Base-by-base conservation (phyloP, 2,329 filamentous ascomycete genomes). In the Sporothrix luriei region DNA sequence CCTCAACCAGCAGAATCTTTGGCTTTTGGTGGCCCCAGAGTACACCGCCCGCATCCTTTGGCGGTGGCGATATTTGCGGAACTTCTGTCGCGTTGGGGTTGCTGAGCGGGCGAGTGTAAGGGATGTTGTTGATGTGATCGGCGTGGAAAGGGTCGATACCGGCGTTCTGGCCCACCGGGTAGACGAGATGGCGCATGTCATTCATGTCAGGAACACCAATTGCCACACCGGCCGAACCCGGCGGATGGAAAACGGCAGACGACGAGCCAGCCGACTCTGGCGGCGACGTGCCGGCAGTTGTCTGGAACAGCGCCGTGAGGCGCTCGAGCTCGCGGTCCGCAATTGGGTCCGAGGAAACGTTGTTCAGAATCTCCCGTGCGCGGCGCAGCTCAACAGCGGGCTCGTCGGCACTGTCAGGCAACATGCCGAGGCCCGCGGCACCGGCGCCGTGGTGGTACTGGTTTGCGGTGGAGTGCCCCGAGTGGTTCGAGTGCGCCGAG, bases 131-230 rank as follows among this genome's bases (percentile, higher is more conserved):
- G 76, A 97, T 93, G 76, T 97, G 93, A 75, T 97, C 94, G 74
- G 92, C 91, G 77, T 94, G 94, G 85, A 97, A 95, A 1, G 94
- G 94, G 77, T 97, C 94, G 74, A 97, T 97, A 68, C 94, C 94
- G 73, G 96, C 92, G 0, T 90, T 95, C 73, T 93, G 89, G 21
- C 94, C 94, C 19, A 97, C 93, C 0, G 94, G 94, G 77, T 97
- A 98, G 11, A 97, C 93, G 68, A 96, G 86, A 73, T 87, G 85
- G 57, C 85, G 81, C 73, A 86, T 83, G 71, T 88, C 85, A 73
- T 80, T 84, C 74, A 88, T 81, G 71, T 88, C 85, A 71, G 85
- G 80, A 74, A 86, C 76, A 76, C 85, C 70, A 14, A 77, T 71
- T 19, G 54, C 67, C 16, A 55, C 40, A n/a, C 81, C 79, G 48